Evolutionary conservation across 2,329 filamentous ascomycete species (phyloP).

Genomic region (Aspergillus flavus): DNA sequence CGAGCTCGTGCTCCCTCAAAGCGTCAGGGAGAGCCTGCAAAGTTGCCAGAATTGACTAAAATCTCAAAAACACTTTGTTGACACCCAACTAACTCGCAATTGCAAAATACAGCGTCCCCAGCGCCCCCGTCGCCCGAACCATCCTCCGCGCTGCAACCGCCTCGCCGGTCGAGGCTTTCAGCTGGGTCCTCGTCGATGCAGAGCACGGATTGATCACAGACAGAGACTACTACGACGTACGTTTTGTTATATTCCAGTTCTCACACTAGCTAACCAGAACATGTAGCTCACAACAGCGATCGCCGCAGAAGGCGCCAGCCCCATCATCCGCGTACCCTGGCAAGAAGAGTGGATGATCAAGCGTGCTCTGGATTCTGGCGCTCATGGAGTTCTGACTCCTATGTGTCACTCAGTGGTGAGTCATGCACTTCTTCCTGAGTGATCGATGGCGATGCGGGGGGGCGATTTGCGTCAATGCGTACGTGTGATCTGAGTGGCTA

Average conservation of each 20-base stretch:
- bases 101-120: slow-evolving; percentile 27
- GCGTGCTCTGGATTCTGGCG: slow-evolving; percentile 41
- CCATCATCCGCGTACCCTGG: slow-evolving; percentile 39
- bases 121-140: slow-evolving; percentile 33
- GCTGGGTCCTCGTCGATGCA: slow-evolving; percentile 44
- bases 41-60: not conserved
- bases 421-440: not conserved
- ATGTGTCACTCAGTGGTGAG: slow-evolving; percentile 35
- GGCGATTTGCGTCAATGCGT: too few relatives aligned
- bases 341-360: slow-evolving; percentile 45
- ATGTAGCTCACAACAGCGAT: slow-evolving; percentile 34
- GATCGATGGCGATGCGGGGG: too few relatives aligned
- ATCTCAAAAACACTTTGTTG: too few relatives aligned
- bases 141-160: slow-evolving; percentile 33
- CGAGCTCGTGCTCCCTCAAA: not conserved
- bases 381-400: slow-evolving; percentile 42
- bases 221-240: slow-evolving; percentile 40
- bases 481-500: not conserved
- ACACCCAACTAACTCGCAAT: not conserved
- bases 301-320: slow-evolving; percentile 33
- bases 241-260: not conserved
- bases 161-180: slow-evolving; percentile 23
- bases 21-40: not conserved
- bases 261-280: not conserved
- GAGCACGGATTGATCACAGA: slow-evolving; percentile 46